Evolutionary conservation across 495 filamentous ascomycete genomes (phyloP), one percentile per base, ranked within the genome.

Genomic region (Peziza echinospora): DNA sequence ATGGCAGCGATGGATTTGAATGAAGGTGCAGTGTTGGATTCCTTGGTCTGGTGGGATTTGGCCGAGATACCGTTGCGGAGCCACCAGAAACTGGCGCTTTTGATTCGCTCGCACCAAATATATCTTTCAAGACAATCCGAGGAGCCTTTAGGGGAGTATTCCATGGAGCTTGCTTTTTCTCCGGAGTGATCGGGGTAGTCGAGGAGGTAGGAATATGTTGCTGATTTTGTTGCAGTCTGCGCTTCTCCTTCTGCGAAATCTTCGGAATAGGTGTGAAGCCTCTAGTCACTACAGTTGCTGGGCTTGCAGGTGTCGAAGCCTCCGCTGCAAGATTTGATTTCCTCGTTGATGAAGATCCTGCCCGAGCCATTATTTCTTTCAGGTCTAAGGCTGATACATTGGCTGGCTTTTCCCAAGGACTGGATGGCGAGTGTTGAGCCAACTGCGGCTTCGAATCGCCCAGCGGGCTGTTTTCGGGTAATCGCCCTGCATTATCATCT

Each of bases 221-320:
- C 51, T 73, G 70, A 54, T 78, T 72, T 51, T 82, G 76, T 51
- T 83, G 75, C 42, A 81, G 71, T 57, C 73, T 82, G 64, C 93
- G 93, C 9, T 84, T 75, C 56, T 93, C 87, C 56, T 84, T 87
- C 52, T 96, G 89, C 1, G 84, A 89, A 37, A 91, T 51, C 52
- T 75, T 92, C 60, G 58, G 64, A 41, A 48, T 64, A 1, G 62
- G 43, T 19, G 49, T 24, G n/a, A n/a, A n/a, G n/a, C n/a, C n/a
- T n/a, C n/a, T 54, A 46, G 34, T 62, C 57, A 26, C 53, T 7
- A 39, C 17, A 17, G 37, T 19, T 26, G 46, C 21, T 4, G 19
- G 47, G 57, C 47, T 53, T 53, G 44, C 56, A 61, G 52, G 6
- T 49, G 56, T 44, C 65, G 60, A 24, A n/a, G n/a, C 21, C 0